Evolutionary conservation across 1,139 yeast genomes (phyloP).

Genomic region (Taphrina flavorubra): DNA sequence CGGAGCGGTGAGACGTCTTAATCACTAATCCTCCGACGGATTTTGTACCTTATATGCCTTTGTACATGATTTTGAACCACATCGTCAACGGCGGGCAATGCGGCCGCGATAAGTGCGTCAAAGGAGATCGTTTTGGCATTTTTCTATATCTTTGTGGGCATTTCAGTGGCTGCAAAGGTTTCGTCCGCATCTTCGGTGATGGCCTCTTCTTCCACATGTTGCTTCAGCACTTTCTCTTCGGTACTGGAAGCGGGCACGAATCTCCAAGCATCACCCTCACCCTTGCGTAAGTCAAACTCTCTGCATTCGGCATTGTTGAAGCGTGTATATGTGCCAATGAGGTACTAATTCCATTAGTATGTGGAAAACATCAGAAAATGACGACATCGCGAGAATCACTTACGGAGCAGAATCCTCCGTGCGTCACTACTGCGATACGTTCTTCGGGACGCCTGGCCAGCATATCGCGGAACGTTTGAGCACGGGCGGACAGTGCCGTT

Average conservation of each 20-base stretch:
- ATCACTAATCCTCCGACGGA: too few relatives aligned
- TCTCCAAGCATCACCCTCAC: not conserved
- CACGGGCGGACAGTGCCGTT: conserved; percentile 36
- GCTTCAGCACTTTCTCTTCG: not conserved
- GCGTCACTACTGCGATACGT: conserved; percentile 42
- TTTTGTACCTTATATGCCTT: too few relatives aligned
- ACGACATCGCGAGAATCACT: not conserved
- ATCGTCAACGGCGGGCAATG: too few relatives aligned
- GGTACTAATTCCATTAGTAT: not conserved
- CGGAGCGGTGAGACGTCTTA: too few relatives aligned
- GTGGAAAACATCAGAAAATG: too few relatives aligned
- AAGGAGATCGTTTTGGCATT: not conserved
- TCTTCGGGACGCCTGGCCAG: conserved; percentile 32
- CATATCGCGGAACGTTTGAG: conserved; percentile 21
- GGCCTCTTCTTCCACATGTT: conserved; percentile 22
- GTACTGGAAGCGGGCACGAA: not conserved
- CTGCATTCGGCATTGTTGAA: conserved; percentile 27
- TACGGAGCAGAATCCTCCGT: conserved; percentile 43
- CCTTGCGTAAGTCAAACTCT: conserved; percentile 4
- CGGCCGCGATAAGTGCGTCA: too few relatives aligned
- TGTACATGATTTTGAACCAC: too few relatives aligned
- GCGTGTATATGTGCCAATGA: conserved; percentile 23
- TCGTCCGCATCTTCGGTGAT: not conserved
- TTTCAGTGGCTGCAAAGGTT: conserved; percentile 21
- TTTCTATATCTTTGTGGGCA: conserved; percentile 13